Percentiles rank a stretch among this genome's conserved stretches.
These are phyloP conservation scores for Cordyceps cateniannulata DNA, from an alignment of 2,329 filamentous ascomycete species.

Conservation along the genomic window DNA sequence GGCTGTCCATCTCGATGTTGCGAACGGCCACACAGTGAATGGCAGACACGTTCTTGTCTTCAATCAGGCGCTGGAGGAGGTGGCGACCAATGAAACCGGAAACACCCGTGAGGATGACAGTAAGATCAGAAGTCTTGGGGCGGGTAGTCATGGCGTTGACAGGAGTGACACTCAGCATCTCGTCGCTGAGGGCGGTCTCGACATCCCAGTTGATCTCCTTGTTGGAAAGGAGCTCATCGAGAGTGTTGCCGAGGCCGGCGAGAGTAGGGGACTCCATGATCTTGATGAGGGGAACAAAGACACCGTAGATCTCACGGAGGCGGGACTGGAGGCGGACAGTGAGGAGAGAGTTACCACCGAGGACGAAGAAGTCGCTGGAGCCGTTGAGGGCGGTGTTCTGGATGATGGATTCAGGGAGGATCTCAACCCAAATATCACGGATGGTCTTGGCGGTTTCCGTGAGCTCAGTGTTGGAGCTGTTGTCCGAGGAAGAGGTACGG, in stretches of 20 bases:
- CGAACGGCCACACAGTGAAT: slow-evolving; percentile 41
- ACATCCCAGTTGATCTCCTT: slow-evolving; percentile 14
- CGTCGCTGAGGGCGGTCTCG: neutral
- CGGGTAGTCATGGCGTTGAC: neutral
- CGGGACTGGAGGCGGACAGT: slow-evolving; percentile 30
- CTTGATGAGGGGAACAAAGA: slow-evolving; percentile 26
- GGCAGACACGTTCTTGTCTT: slow-evolving; percentile 23
- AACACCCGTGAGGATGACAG: slow-evolving; percentile 31
- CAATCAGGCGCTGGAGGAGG: slow-evolving; percentile 31
- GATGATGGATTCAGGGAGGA: slow-evolving; percentile 16
- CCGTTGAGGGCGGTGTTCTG: slow-evolving; percentile 15
- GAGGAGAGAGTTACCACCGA: slow-evolving; percentile 37
- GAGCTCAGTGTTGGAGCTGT: neutral
- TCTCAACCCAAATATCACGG: slow-evolving; percentile 14
- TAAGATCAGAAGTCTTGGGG: slow-evolving; percentile 8
- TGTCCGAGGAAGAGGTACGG: slow-evolving; percentile 5
- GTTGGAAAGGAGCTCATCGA: slow-evolving; percentile 20
- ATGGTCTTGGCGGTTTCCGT: slow-evolving; percentile 11
- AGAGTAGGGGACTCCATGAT: slow-evolving; percentile 35
- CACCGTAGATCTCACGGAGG: slow-evolving; percentile 27
- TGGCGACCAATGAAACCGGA: slow-evolving; percentile 35
- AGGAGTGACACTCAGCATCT: slow-evolving; percentile 7
- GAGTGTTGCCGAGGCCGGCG: slow-evolving; percentile 28
- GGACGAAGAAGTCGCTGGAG: slow-evolving; percentile 33
- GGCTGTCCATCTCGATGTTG: slow-evolving; percentile 12